These are phyloP conservation scores for Pseudisothecium myosuroides DNA, from an alignment of 225 moss, liverwort and hornwort genomes.

Conservation along the genomic window DNA sequence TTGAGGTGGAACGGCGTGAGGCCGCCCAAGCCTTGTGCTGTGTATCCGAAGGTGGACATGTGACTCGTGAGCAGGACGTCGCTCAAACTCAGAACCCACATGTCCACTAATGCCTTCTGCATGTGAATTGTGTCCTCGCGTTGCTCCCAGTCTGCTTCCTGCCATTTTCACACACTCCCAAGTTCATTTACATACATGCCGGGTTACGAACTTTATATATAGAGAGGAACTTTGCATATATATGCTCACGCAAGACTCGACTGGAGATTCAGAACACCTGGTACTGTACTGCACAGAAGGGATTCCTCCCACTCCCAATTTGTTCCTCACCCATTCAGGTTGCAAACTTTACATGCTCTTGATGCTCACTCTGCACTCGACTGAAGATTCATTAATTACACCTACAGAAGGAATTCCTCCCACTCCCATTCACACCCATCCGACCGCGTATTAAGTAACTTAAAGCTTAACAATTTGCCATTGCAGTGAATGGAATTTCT, in stretches of 20 bases:
- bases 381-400: background rate
- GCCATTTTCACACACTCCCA: background rate
- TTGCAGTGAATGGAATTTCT: background rate
- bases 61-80: constrained; percentile 50
- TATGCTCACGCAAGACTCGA: background rate
- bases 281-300: background rate
- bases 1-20: constrained; percentile 50
- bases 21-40: constrained; percentile 44
- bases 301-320: background rate
- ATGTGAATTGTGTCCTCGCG: constrained; percentile 31
- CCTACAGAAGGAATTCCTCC: background rate
- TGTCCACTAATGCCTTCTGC: constrained; percentile 49
- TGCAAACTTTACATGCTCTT: background rate
- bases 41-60: constrained; percentile 60
- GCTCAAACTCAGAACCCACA: constrained; percentile 56
- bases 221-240: background rate
- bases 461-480: background rate
- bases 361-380: background rate
- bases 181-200: background rate
- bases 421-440: background rate
- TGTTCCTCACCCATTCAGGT: background rate
- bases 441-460: background rate
- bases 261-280: background rate
- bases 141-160: constrained; percentile 52
- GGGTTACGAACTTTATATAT: background rate